phyloP scores from a whole-genome alignment of 768 basidiomycete species.

The Phanerochaete carnosa region DNA sequence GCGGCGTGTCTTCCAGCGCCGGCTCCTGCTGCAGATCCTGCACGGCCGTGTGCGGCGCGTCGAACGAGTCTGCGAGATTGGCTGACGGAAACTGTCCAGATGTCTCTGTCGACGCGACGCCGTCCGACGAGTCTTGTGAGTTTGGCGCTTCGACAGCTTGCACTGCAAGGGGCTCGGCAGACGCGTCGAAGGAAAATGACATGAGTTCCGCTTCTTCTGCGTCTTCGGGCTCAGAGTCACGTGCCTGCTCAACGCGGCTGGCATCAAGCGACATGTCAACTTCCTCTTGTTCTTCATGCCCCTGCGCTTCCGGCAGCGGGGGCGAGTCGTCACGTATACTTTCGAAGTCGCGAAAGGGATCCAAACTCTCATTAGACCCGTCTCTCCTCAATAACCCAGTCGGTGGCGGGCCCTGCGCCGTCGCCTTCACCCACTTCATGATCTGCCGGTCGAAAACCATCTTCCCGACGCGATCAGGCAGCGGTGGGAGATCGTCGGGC shows the following conservation, averaged over 20 bases:
- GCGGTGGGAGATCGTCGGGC: slow-evolving; percentile 67
- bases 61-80: slow-evolving; percentile 1
- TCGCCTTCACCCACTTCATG: slow-evolving; percentile 83
- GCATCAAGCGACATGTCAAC: slow-evolving; percentile 13
- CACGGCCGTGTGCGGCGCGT: background rate
- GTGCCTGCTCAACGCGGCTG: slow-evolving; percentile 43
- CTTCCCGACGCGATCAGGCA: slow-evolving; percentile 78
- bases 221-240: slow-evolving; percentile 45
- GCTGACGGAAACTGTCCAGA: slow-evolving; percentile 21
- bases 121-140: slow-evolving; percentile 44
- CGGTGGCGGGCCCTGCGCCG: slow-evolving; percentile 26
- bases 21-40: slow-evolving; percentile 6
- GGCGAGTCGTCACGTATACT: slow-evolving; percentile 63
- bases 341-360: slow-evolving; percentile 91
- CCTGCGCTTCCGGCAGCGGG: slow-evolving; percentile 14
- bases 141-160: background rate
- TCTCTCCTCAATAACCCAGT: slow-evolving; percentile 27
- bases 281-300: background rate
- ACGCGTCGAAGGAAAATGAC: slow-evolving; percentile 70
- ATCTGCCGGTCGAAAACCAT: slow-evolving; percentile 84
- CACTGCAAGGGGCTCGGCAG: slow-evolving; percentile 26
- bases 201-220: slow-evolving; percentile 66
- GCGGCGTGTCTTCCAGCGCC: slow-evolving; percentile 22
- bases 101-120: slow-evolving; percentile 22
- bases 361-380: slow-evolving; percentile 61